Evolutionary conservation across 179 eudicot species (phyloP).

Genomic region (Silene vulgaris): DNA sequence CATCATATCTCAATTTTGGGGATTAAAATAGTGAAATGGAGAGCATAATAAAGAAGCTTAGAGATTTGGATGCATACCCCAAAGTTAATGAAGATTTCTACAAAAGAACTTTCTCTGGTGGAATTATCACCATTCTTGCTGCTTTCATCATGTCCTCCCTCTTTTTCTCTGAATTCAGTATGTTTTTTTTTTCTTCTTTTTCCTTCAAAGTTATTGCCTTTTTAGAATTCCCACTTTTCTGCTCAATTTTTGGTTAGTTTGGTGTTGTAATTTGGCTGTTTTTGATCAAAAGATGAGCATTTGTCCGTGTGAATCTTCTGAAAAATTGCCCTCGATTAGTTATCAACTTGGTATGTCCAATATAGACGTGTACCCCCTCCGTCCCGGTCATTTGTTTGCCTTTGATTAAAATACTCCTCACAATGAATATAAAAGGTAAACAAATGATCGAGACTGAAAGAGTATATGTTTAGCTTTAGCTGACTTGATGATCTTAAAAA

Average conservation of each 20-base stretch:
- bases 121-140: slow-evolving; percentile 56
- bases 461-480: not conserved
- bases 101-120: slow-evolving; percentile 60
- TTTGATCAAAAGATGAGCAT: not conserved
- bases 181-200: not conserved
- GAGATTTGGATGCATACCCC: slow-evolving; percentile 74
- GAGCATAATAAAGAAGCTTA: slow-evolving; percentile 39
- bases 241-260: slow-evolving; percentile 9
- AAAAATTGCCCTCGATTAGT: not conserved
- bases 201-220: not conserved
- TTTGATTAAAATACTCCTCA: too few species aligned
- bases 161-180: slow-evolving; percentile 65
- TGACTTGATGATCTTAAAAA: not conserved
- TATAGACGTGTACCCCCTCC: not conserved
- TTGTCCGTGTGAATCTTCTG: not conserved
- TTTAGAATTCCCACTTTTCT: not conserved
- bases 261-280: not conserved
- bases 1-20: too few species aligned
- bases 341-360: not conserved
- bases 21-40: slow-evolving; percentile 35
- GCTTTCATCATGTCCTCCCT: slow-evolving; percentile 49
- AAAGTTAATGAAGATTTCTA: slow-evolving; percentile 74
- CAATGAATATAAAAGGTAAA: too few species aligned
- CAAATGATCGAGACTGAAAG: too few species aligned
- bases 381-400: too few species aligned